Evolutionary conservation across 2,329 filamentous ascomycete species (phyloP).

Genomic region (Dothistroma septosporum): DNA sequence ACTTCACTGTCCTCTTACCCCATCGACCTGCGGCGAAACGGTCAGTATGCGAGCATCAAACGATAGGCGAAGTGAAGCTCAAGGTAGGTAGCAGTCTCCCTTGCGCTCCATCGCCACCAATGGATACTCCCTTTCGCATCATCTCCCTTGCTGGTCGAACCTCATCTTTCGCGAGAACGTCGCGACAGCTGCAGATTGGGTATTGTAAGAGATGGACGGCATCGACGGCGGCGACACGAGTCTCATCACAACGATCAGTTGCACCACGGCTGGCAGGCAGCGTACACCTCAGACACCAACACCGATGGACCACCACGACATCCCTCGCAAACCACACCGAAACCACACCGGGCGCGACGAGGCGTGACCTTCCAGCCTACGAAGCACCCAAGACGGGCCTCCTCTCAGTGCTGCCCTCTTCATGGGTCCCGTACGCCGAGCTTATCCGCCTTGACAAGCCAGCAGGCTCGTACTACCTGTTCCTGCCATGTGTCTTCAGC

Average conservation of each 20-base stretch:
- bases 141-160: constrained; percentile 10
- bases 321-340: background rate
- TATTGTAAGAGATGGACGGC: constrained; percentile 17
- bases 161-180: constrained; percentile 18
- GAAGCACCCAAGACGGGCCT: constrained; percentile 67
- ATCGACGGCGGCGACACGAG: background rate
- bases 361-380: constrained; percentile 43
- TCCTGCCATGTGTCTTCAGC: constrained; percentile 80
- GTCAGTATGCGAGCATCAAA: constrained; percentile 2
- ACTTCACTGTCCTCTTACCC: background rate
- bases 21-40: background rate
- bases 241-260: background rate
- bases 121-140: constrained; percentile 18
- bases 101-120: constrained; percentile 5
- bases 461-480: constrained; percentile 77
- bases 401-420: constrained; percentile 62
- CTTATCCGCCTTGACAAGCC: constrained; percentile 78
- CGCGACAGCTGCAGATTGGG: constrained; percentile 16
- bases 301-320: background rate
- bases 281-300: background rate
- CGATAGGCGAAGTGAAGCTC: background rate
- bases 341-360: background rate
- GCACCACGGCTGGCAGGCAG: background rate
- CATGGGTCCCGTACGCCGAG: constrained; percentile 76
- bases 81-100: constrained; percentile 19